Base-by-base conservation (phyloP, 345 rosid genomes). In the Acer yangbiense region DNA sequence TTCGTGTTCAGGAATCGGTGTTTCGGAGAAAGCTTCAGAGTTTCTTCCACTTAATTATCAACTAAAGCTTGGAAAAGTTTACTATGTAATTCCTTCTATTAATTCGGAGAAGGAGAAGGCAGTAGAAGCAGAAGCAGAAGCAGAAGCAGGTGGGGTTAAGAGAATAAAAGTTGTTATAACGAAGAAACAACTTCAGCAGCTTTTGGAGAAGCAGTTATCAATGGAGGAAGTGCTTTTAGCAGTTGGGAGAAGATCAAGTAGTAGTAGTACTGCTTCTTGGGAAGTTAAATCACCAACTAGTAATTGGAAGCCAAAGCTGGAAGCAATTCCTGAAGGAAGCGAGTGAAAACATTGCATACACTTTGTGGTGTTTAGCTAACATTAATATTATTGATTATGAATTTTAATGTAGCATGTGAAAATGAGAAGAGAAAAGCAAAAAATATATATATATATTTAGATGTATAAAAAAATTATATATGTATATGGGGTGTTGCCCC, bases 251-350 rank as follows among this genome's bases (percentile, higher is more conserved):
- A 76, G 67, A 29, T 32, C 35, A 32, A 32, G 6, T 35, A 35
- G 6, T 35, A 57, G 9, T 11, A 54, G 58, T 4, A 54, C 8
- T 54, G 69, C 60, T 55, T 16, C 39, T 44, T 44, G 50, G 4
- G 69, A 75, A 23, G 69, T 73, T 5, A 75, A 69, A 55, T 74
- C 69, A 50, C 75, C 78, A 27, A 80, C 65, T 14, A 84, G 48
- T 60, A 18, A 21, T 50, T 86, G 91, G 91, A 85, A 78, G 72
- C 87, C 92, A 55, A 48, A 55, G 64, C 92, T 90, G 18, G 86
- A 88, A 67, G 79, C 86, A 6, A 86, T 88, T 39, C 77, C 81
- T 20, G 92, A 90, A 83, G 84, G 85, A 44, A 79, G 69, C 2
- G 84, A 86, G 68, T 73, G 68, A 44, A 14, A 6, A 12, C 13